Conservation (phyloP, 2,329 filamentous ascomycete genomes). For the Colletotrichum shisoi region DNA sequence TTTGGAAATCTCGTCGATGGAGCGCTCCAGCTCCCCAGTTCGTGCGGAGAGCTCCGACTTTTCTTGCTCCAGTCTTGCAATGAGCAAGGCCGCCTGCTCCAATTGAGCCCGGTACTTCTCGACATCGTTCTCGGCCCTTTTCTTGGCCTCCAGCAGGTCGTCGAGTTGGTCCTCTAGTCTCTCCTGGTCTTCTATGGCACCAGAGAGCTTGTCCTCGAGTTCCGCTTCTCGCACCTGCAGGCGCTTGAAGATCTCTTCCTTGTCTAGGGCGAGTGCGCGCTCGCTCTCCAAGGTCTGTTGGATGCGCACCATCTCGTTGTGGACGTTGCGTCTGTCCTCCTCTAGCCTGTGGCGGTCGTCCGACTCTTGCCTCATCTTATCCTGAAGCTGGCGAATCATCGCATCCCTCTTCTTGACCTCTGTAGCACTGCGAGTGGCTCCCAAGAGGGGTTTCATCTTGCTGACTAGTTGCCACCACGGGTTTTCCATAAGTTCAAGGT, state of each 20-base stretch:
- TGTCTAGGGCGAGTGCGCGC: constrained; percentile 92
- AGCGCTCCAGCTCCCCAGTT: constrained; percentile 72
- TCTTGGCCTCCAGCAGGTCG: constrained; percentile 85
- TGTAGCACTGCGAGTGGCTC: constrained; percentile 86
- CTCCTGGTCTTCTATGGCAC: constrained; percentile 92
- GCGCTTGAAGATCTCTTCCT: constrained; percentile 99
- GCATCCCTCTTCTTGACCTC: constrained; percentile 96
- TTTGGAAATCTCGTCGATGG: constrained; percentile 74
- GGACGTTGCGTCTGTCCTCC: constrained; percentile 86
- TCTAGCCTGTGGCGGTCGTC: constrained; percentile 81
- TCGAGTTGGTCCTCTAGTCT: constrained; percentile 93
- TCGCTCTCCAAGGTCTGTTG: constrained; percentile 96
- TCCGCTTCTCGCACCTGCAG: constrained; percentile 90
- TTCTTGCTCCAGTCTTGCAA: constrained; percentile 83
- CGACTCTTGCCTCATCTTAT: constrained; percentile 80
- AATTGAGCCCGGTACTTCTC: constrained; percentile 81
- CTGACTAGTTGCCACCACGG: constrained; percentile 98
- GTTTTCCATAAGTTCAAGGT: constrained; percentile 86
- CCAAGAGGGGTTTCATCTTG: constrained; percentile 93
- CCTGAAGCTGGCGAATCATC: constrained; percentile 85
- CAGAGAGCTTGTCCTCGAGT: constrained; percentile 89
- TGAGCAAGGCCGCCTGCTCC: constrained; percentile 89
- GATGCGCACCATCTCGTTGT: constrained; percentile 85
- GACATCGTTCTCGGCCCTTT: constrained; percentile 83
- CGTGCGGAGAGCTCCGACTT: constrained; percentile 77